Conservation (phyloP, 1,139 yeast species). For the Diutina ranongensis region DNA sequence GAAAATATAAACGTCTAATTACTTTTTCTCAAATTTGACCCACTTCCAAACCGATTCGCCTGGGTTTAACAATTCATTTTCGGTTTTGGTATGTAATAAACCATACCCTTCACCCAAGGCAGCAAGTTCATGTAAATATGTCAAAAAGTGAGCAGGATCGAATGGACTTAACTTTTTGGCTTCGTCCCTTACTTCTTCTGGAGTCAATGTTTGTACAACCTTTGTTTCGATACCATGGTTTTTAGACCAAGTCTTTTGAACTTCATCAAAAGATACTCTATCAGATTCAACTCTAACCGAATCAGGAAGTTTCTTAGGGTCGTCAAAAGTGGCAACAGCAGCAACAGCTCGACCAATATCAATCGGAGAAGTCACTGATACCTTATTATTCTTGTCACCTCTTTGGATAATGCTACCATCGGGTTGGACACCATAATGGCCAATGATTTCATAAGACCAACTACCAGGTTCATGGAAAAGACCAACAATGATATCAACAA, state of each 20-base stretch:
- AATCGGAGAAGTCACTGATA: slow-evolving; percentile 20
- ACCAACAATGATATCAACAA: slow-evolving; percentile 34
- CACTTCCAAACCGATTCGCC: slow-evolving; percentile 35
- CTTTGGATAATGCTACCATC: slow-evolving; percentile 24
- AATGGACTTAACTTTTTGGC: slow-evolving; percentile 10
- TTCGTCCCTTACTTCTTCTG: slow-evolving; percentile 18
- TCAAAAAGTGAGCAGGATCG: slow-evolving; percentile 14
- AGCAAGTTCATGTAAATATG: slow-evolving; percentile 9
- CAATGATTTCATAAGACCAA: slow-evolving; percentile 23
- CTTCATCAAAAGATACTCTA: slow-evolving; percentile 24
- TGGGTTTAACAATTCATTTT: slow-evolving; percentile 45
- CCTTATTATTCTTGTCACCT: slow-evolving; percentile 27
- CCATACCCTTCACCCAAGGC: slow-evolving; percentile 9
- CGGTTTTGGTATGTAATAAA: slow-evolving; percentile 13
- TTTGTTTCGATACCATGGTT: slow-evolving; percentile 24
- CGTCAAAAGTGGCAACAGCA: slow-evolving; percentile 21
- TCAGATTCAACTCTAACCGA: slow-evolving; percentile 34
- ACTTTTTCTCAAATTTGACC: slow-evolving; percentile 17
- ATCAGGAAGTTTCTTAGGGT: slow-evolving; percentile 29
- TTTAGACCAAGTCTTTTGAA: slow-evolving; percentile 30
- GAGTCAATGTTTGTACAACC: slow-evolving; percentile 15
- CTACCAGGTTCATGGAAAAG: slow-evolving; percentile 32
- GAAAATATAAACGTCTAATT: too few species aligned
- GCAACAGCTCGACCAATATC: slow-evolving; percentile 43
- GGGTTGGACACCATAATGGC: slow-evolving; percentile 24